These are phyloP conservation scores for Naganishia albida DNA, from an alignment of 1,284 basidiomycete genomes.

Conservation along the genomic window DNA sequence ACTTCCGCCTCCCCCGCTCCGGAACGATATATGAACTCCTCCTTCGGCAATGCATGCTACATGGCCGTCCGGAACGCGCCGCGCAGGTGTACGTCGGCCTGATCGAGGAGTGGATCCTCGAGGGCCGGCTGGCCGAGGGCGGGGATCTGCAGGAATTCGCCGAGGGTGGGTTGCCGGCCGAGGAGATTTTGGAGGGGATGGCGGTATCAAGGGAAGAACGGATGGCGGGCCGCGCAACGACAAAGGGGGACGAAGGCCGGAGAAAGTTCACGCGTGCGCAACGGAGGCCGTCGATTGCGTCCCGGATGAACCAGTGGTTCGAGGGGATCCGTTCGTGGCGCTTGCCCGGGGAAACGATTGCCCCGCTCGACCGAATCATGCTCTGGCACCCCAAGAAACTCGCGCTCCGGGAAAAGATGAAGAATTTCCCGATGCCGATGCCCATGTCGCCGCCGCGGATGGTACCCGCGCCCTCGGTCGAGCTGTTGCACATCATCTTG, in stretches of 20 bases:
- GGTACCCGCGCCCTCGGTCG: conserved; percentile 44
- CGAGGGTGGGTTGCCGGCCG: conserved; percentile 40
- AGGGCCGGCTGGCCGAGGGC: conserved; percentile 50
- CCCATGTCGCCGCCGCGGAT: conserved; percentile 50
- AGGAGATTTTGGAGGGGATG: conserved; percentile 11
- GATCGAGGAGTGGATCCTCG: conserved; percentile 55
- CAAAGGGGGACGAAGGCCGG: too few species aligned
- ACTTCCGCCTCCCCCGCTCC: conserved; percentile 41
- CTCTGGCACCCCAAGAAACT: conserved; percentile 52
- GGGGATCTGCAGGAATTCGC: conserved; percentile 39
- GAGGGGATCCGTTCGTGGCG: conserved; percentile 50
- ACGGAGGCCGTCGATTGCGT: conserved; percentile 16
- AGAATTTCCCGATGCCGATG: conserved; percentile 49
- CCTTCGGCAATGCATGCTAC: conserved; percentile 39
- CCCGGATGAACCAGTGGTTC: conserved; percentile 45
- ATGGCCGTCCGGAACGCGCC: conserved; percentile 44
- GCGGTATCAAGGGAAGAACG: neutral
- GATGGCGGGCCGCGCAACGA: neutral
- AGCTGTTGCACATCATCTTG: conserved; percentile 44
- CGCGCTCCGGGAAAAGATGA: conserved; percentile 45
- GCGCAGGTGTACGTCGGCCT: conserved; percentile 51
- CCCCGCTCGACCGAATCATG: conserved; percentile 49
- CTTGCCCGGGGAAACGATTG: conserved; percentile 51
- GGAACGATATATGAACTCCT: conserved; percentile 40
- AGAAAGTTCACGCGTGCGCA: neutral